Percentiles rank a stretch among this genome's conserved stretches.
phyloP scores from a whole-genome alignment of 164 flowering plant species.

The Magnolia sinica region DNA sequence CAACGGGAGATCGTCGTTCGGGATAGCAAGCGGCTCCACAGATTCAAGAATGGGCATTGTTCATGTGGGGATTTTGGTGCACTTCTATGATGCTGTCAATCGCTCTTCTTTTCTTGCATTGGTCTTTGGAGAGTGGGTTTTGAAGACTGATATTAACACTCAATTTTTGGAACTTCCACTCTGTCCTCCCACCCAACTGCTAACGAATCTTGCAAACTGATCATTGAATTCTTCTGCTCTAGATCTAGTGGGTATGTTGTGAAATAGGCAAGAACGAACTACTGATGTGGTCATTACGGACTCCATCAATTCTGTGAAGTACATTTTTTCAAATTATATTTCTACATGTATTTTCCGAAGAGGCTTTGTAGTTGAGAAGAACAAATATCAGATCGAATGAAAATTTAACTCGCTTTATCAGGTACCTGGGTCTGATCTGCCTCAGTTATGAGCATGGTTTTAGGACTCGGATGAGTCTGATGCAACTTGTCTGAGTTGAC shows the following conservation, averaged over 20 bases:
- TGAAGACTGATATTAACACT: background rate
- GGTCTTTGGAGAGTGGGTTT: background rate
- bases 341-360: background rate
- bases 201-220: background rate
- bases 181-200: background rate
- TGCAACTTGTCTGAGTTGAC: too few relatives aligned
- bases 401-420: too few relatives aligned
- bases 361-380: background rate
- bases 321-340: background rate
- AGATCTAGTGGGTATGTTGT: background rate
- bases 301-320: background rate
- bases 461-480: too few relatives aligned
- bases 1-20: conserved; percentile 57
- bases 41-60: conserved; percentile 58
- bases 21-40: conserved; percentile 75
- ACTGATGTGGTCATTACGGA: background rate
- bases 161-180: background rate
- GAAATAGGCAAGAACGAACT: background rate
- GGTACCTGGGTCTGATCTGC: too few relatives aligned
- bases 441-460: too few relatives aligned
- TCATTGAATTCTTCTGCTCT: background rate
- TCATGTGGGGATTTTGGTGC: conserved; percentile 71
- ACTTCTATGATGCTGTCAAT: conserved; percentile 1
- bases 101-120: conserved; percentile 2
- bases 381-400: too few relatives aligned